phyloP scores from a whole-genome alignment of 176 grass and related monocot genomes.

The Metroxylon sagu region DNA sequence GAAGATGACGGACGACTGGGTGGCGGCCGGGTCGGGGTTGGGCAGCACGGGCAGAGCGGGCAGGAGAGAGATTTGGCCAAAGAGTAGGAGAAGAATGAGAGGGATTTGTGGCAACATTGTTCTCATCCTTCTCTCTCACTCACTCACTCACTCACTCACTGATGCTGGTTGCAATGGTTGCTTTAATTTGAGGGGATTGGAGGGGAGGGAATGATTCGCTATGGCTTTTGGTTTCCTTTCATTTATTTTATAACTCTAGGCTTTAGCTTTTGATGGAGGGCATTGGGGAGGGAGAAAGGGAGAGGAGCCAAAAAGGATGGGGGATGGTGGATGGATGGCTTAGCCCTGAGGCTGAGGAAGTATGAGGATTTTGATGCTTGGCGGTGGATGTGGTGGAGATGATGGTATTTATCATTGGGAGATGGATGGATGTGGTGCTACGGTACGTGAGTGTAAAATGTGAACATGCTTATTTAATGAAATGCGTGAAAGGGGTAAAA shows the following conservation, averaged over 20 bases:
- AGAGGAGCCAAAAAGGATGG: conserved; percentile 21
- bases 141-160: neutral
- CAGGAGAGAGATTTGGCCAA: conserved; percentile 8
- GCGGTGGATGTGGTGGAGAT: too few relatives aligned
- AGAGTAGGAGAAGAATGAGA: conserved; percentile 15
- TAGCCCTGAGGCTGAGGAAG: too few relatives aligned
- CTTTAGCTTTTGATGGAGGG: conserved; percentile 18
- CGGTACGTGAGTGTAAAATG: too few relatives aligned
- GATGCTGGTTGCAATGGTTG: too few relatives aligned
- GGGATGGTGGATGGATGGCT: neutral
- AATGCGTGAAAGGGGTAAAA: too few relatives aligned
- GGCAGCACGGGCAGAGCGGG: neutral
- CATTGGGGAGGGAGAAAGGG: conserved; percentile 6
- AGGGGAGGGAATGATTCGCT: too few relatives aligned
- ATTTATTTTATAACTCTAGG: neutral
- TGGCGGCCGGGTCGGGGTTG: neutral
- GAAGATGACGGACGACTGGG: conserved; percentile 26
- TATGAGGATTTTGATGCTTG: too few relatives aligned
- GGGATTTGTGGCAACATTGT: conserved; percentile 8
- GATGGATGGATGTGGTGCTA: too few relatives aligned
- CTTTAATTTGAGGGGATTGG: too few relatives aligned
- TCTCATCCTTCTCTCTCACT: neutral
- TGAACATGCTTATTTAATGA: too few relatives aligned
- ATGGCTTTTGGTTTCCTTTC: too few relatives aligned
- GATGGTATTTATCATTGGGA: too few relatives aligned